A percentile compares a stretch with the other conserved stretches of the same genome.
Evolutionary conservation across 1,284 basidiomycete species (phyloP).

Genomic region (Cutaneotrichosporon sp.): DNA sequence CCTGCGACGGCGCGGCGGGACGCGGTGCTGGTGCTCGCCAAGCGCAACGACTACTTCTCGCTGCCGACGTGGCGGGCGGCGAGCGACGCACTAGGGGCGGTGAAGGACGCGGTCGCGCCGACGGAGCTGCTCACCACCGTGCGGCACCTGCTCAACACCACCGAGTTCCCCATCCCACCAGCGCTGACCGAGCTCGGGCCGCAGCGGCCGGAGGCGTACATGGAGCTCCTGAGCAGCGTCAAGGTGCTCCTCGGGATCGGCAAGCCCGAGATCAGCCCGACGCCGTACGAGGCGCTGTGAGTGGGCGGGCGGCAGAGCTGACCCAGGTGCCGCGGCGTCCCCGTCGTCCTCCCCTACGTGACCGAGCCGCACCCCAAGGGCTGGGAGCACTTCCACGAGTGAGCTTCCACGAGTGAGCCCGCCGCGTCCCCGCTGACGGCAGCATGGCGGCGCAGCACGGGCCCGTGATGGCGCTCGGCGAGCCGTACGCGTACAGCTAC

Average conservation of each 20-base stretch:
- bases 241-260: slow-evolving; percentile 48
- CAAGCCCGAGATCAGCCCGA: slow-evolving; percentile 42
- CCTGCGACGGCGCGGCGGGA: slow-evolving; percentile 33
- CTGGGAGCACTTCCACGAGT: slow-evolving; percentile 3
- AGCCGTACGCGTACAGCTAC: slow-evolving; percentile 49
- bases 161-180: slow-evolving; percentile 37
- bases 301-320: too few relatives aligned
- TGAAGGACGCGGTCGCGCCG: not conserved
- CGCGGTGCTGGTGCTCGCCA: slow-evolving; percentile 44
- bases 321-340: slow-evolving; percentile 42
- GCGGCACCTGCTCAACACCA: slow-evolving; percentile 21
- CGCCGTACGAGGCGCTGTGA: slow-evolving; percentile 30
- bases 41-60: slow-evolving; percentile 21
- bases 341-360: slow-evolving; percentile 49
- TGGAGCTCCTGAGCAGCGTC: slow-evolving; percentile 34
- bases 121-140: slow-evolving; percentile 40
- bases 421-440: not conserved
- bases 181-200: slow-evolving; percentile 32
- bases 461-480: slow-evolving; percentile 40
- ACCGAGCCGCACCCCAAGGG: not conserved
- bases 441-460: slow-evolving; percentile 37
- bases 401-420: too few relatives aligned
- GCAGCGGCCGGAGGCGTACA: slow-evolving; percentile 35
- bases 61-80: slow-evolving; percentile 19
- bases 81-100: slow-evolving; percentile 6